These are phyloP conservation scores for Erythrobasidium yunnanense DNA, from an alignment of 768 basidiomycete genomes.

Conservation along the genomic window DNA sequence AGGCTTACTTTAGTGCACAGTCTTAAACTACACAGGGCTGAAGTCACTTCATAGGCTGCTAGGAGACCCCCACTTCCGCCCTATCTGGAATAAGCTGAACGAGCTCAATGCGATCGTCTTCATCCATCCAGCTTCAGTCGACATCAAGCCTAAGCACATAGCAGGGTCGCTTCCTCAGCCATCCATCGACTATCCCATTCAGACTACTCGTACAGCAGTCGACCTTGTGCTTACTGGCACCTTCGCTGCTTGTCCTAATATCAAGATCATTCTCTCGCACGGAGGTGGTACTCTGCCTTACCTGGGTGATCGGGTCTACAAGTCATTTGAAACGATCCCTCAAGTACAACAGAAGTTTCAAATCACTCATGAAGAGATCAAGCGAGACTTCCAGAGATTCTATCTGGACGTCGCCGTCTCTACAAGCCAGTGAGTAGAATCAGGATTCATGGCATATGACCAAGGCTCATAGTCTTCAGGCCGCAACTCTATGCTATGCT, in stretches of 20 bases:
- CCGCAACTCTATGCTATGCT: background rate
- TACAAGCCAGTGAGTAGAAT: background rate
- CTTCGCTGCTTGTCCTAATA: background rate
- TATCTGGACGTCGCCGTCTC: background rate
- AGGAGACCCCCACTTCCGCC: background rate
- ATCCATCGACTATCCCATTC: background rate
- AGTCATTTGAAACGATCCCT: conserved; percentile 1
- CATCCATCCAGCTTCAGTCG: conserved; percentile 7
- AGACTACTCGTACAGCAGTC: background rate
- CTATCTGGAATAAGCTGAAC: conserved; percentile 9
- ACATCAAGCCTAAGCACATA: background rate
- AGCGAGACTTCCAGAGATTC: background rate
- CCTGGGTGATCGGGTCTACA: background rate
- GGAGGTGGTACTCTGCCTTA: conserved; percentile 1
- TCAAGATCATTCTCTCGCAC: conserved; percentile 6
- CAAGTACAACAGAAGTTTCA: background rate
- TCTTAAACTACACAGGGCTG: background rate
- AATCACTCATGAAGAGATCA: background rate
- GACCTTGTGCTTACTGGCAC: conserved; percentile 1
- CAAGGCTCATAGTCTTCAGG: background rate
- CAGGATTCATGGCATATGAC: background rate
- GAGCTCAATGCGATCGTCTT: background rate
- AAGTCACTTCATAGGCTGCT: conserved; percentile 1
- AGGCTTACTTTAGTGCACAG: background rate
- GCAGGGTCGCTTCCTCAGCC: background rate